Evolutionary conservation across 2,329 filamentous ascomycete genomes (phyloP).

Genomic region (Sarocladium brachiariae): DNA sequence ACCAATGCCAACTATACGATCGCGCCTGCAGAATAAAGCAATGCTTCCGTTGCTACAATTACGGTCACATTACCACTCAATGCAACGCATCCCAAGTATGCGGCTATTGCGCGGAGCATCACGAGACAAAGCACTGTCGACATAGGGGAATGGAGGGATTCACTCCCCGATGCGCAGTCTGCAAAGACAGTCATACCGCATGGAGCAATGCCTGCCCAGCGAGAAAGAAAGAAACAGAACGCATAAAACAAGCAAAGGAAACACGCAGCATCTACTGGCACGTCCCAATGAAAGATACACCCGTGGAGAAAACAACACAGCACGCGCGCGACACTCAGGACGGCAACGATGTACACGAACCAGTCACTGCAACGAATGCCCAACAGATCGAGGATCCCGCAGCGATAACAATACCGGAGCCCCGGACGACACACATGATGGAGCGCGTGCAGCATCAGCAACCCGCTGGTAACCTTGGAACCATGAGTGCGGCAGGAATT

Average conservation of each 20-base stretch:
- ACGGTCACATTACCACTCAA: constrained; percentile 14
- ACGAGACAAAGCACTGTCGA: too few species aligned
- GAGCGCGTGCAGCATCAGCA: not conserved
- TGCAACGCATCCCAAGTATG: constrained; percentile 17
- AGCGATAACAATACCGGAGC: not conserved
- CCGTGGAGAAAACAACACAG: constrained; percentile 15
- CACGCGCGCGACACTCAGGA: constrained; percentile 13
- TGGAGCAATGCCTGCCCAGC: constrained; percentile 20
- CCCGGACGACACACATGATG: not conserved
- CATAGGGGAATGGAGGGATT: too few species aligned
- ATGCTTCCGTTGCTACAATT: constrained; percentile 19
- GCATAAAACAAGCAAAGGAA: too few species aligned
- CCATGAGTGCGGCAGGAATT: not conserved
- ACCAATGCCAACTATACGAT: too few species aligned
- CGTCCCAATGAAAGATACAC: too few species aligned
- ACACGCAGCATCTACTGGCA: too few species aligned
- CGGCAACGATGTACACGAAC: not conserved
- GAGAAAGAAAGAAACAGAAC: constrained; percentile 17
- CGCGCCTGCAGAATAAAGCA: constrained; percentile 20
- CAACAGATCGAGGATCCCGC: not conserved
- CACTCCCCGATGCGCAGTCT: constrained; percentile 18
- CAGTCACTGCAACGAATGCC: not conserved
- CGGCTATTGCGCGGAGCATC: constrained; percentile 20
- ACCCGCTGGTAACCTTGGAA: not conserved
- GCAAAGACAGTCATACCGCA: constrained; percentile 19